A percentile compares a stretch with the other conserved stretches of the same genome.
Evolutionary conservation across 1,284 basidiomycete species (phyloP).

Genomic region (Rhizoctonia solani): DNA sequence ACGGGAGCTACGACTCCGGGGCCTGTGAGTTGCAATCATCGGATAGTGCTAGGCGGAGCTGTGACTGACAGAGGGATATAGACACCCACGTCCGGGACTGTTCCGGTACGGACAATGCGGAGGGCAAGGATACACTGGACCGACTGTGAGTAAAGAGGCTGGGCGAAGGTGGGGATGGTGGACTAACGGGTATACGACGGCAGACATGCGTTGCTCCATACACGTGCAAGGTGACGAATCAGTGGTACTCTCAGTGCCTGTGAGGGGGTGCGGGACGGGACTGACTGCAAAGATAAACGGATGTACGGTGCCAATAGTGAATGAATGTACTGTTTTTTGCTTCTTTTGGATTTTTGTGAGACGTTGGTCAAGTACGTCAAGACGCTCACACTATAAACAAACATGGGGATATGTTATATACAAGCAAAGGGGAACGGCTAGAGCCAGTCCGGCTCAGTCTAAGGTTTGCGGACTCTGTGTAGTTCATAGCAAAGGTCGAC

Average conservation of each 20-base stretch:
- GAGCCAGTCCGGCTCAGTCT: too few species aligned
- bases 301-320: neutral
- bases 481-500: too few species aligned
- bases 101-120: constrained; percentile 28
- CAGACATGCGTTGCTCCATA: constrained; percentile 29
- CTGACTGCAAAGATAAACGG: neutral
- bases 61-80: neutral
- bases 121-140: neutral
- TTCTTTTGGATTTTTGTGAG: too few species aligned
- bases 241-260: constrained; percentile 33
- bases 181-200: neutral
- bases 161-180: neutral
- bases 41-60: too few species aligned
- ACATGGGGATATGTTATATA: too few species aligned
- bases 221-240: constrained; percentile 20
- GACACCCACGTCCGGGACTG: neutral
- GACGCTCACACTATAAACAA: too few species aligned
- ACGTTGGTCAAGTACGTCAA: too few species aligned
- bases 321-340: too few species aligned
- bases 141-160: neutral
- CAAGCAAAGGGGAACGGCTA: too few species aligned
- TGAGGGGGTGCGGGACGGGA: neutral
- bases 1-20: too few species aligned
- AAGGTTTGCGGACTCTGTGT: too few species aligned
- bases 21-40: too few species aligned